Conservation (phyloP, 768 basidiomycete species). For the Chalciporus piperatus region DNA sequence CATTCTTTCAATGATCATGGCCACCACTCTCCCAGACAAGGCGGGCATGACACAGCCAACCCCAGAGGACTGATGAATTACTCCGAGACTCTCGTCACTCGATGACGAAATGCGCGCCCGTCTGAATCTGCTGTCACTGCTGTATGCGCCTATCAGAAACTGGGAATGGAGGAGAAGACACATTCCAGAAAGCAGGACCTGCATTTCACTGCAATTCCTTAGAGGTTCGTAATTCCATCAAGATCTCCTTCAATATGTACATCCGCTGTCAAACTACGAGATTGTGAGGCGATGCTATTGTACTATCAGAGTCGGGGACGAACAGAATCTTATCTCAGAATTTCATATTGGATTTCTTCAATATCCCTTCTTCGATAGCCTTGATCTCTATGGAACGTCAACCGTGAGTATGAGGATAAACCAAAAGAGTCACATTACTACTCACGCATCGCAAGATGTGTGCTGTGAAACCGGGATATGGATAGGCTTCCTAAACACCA, state of each 20-base stretch:
- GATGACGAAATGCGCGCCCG: not conserved
- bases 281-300: not conserved
- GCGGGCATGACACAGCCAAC: conserved; percentile 23
- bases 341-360: not conserved
- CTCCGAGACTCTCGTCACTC: not conserved
- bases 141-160: not conserved
- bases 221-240: not conserved
- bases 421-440: not conserved
- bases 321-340: conserved; percentile 2
- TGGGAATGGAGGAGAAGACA: not conserved
- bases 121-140: not conserved
- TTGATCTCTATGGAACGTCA: conserved; percentile 3
- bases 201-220: not conserved
- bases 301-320: not conserved
- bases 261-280: not conserved
- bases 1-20: conserved; percentile 45
- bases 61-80: conserved; percentile 14
- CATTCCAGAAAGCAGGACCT: not conserved
- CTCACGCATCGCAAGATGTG: conserved; percentile 6
- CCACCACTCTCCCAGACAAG: conserved; percentile 32
- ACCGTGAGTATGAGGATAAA: not conserved
- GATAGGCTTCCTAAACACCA: not conserved
- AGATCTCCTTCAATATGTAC: not conserved
- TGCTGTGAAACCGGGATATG: conserved; percentile 8
- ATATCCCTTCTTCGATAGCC: conserved; percentile 1